Evolutionary conservation across 2,329 filamentous ascomycete genomes (phyloP), one percentile per base, ranked within the genome.

Genomic region (Epichloe brachyelytri): DNA sequence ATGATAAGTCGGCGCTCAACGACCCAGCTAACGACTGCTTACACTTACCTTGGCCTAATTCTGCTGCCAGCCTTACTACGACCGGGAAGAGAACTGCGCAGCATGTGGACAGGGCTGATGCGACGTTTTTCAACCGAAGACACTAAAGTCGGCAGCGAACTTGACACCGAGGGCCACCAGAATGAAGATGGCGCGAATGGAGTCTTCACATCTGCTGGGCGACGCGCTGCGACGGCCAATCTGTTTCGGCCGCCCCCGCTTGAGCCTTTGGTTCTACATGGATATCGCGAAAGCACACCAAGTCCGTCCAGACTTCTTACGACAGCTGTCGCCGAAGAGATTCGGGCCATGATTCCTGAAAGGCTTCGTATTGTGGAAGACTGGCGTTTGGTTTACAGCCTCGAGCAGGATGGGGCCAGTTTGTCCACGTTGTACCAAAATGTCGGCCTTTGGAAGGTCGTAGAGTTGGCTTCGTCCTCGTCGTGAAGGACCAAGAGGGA

Each of bases 401-500:
- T 98, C 37, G 90, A 95, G 61, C 86, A 94, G 67, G 83, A 98
- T 66, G 93, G 93, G 12, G 88, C 90, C 48, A 93, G 88, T 56
- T 70, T 98, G 37, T 78, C 79, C 10, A 97, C 93, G 0, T 71
- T 98, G 33, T 98, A 97, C 64, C 78, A 88, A 58, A 85, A 58
- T 88, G 84, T 61, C 80, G 83, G 44, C 71, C 76, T 15, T 85
- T 83, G 61, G 71, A 78, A 44, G 77, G 81, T 12, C 73, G 80
- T 54, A 80, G 90, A 52, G 88, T 87, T 17, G 91, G 90, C 5
- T 98, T 94, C 65, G 87, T 97, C 48, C 76, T 98, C 5, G 88
- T 95, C 0, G 81, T 97, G 19, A 79, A 80, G 60, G 93, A 98
- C 65, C 78, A 79, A 8, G 77, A 78, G 51, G 85, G 85, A 51